A percentile compares a stretch with the other conserved stretches of the same genome.
Conservation (phyloP, 2,329 filamentous ascomycete species). For the Pyrenochaeta sp. region DNA sequence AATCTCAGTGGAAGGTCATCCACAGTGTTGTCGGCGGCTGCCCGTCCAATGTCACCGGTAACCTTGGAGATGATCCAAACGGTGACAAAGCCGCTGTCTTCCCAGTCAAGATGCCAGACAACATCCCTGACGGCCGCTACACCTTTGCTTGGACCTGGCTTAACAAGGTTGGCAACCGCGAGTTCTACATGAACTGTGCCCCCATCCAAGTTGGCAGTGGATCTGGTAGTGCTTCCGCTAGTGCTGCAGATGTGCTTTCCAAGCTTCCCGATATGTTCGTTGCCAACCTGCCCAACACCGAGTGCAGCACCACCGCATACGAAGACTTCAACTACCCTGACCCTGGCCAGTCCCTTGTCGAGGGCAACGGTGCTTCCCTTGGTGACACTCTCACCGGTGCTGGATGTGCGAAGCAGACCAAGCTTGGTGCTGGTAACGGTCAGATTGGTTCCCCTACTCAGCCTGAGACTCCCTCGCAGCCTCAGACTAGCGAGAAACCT, state of each 20-base stretch:
- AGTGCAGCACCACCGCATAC: too few species aligned
- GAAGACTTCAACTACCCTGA: constrained; percentile 73
- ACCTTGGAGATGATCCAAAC: too few species aligned
- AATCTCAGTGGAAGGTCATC: constrained; percentile 84
- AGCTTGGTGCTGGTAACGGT: constrained; percentile 43
- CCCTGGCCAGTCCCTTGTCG: constrained; percentile 64
- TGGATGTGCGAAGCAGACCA: constrained; percentile 36
- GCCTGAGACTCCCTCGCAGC: constrained; percentile 9
- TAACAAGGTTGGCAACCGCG: constrained; percentile 89
- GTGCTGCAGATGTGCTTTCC: too few species aligned
- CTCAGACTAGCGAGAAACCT: constrained; percentile 8
- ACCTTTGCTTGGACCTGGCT: constrained; percentile 94
- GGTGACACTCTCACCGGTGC: constrained; percentile 43
- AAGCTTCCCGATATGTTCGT: too few species aligned
- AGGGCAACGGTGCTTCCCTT: constrained; percentile 35
- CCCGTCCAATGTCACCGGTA: constrained; percentile 68
- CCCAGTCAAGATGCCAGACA: constrained; percentile 74
- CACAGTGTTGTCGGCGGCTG: constrained; percentile 88
- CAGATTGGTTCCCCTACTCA: constrained; percentile 35
- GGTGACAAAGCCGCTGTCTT: too few species aligned
- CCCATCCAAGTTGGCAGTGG: constrained; percentile 70
- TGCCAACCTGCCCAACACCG: constrained; percentile 69
- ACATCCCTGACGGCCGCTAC: constrained; percentile 76
- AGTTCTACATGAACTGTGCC: constrained; percentile 98
- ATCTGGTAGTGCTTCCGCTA: constrained; percentile 53